Percentiles rank a stretch among this genome's conserved stretches.
Conservation (phyloP, 2,329 filamentous ascomycete genomes). For the Hypomyces rosellus region DNA sequence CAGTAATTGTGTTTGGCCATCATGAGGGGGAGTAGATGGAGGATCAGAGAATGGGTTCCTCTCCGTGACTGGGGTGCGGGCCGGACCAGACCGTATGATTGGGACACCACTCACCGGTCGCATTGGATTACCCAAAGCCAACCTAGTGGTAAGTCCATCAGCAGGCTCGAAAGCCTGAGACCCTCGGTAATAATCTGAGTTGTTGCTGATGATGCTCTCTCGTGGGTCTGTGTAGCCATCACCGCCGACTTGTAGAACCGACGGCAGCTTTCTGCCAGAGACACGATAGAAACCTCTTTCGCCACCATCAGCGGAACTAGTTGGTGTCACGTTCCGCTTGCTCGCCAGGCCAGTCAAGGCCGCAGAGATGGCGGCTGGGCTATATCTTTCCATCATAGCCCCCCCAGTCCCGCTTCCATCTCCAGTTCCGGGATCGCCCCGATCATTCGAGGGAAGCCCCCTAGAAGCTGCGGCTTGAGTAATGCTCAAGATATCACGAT, state of each 20-base stretch:
- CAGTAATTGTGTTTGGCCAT: conserved; percentile 34
- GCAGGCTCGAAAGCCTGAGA: conserved; percentile 40
- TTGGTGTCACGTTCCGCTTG: conserved; percentile 28
- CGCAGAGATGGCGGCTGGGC: conserved; percentile 36
- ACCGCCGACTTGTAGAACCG: conserved; percentile 55
- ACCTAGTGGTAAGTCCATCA: conserved; percentile 28
- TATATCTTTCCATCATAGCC: conserved; percentile 42
- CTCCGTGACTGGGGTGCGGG: conserved; percentile 54
- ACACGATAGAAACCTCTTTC: conserved; percentile 60
- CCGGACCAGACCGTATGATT: conserved; percentile 60
- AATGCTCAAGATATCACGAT: conserved; percentile 38
- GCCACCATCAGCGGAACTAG: conserved; percentile 28
- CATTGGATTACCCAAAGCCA: conserved; percentile 53
- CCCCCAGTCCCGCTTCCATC: conserved; percentile 15
- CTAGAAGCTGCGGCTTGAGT: conserved; percentile 26
- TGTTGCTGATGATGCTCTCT: conserved; percentile 39
- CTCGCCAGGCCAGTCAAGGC: conserved; percentile 41
- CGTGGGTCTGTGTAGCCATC: conserved; percentile 54
- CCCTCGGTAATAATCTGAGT: conserved; percentile 48
- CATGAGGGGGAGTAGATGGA: conserved; percentile 22
- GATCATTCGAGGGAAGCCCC: conserved; percentile 21
- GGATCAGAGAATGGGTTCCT: conserved; percentile 40
- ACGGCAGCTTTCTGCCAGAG: conserved; percentile 58
- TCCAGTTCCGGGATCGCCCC: conserved; percentile 17
- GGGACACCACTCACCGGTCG: conserved; percentile 54